Evolutionary conservation across 2,329 filamentous ascomycete species (phyloP), one percentile per base, ranked within the genome.

Genomic region (Sarocladiaceae sp.): DNA sequence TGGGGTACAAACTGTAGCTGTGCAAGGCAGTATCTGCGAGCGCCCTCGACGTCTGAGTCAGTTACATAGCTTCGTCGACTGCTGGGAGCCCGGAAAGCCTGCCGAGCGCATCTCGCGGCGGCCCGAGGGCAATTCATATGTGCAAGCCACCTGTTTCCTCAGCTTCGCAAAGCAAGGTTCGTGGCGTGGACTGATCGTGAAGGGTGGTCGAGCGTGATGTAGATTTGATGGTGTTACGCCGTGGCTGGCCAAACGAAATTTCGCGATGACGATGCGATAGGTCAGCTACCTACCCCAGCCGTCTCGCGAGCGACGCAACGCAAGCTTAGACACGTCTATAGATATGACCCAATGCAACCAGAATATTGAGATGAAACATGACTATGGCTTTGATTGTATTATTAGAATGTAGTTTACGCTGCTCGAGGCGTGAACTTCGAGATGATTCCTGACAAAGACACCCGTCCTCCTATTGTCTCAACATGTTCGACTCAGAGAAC

Each of bases 21-120:
- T 46, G 66, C 64, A 20, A 70, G 52, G 58, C 76, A 80, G 55
- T 80, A 79, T 43, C 64, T 62, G 45, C 74, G 66, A 16, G 76
- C 76, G 46, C 73, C 70, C 29, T 67, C 66, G 40, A 79, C 61
- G 32, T 80, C 75, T 20, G 66, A 63, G 26, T 74, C 68, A 2
- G 72, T 75, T 44, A 69, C 66, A 43, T 74, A 70, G 47, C 60
- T 61, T 45, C 73, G 68, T 39, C 63, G 53, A 19, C 15, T 21
- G 27, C 26, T 23, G 4, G 40, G 40, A 43, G 40, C 40, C 23
- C 27, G 26, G 18, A 27, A 16, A 16, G 29, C 19, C 15, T 15
- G 37, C 37, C 37, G 37, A 11, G 37, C 21, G 24, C 23, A 12
- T 19, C 37, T 41, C 10, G 24, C 21, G 6, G 15, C 19, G 13